These are phyloP conservation scores for Neofusicoccum umdonicola DNA, from an alignment of 2,329 filamentous ascomycete genomes.

Conservation along the genomic window DNA sequence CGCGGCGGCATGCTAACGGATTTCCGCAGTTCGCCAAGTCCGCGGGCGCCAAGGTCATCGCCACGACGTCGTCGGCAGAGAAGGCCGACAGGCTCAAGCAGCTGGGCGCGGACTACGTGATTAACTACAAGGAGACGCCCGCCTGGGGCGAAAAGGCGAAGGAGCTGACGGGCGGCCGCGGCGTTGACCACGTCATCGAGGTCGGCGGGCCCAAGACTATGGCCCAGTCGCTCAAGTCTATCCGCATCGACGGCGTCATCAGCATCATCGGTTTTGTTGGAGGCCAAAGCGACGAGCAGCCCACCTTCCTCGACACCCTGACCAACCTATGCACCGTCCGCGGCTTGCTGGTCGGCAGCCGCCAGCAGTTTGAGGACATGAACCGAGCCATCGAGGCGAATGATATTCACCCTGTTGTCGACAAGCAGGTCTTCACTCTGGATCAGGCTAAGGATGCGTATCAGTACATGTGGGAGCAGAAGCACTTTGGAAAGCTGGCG, in stretches of 20 bases:
- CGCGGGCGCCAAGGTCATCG: constrained; percentile 56
- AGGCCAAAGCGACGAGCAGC: constrained; percentile 48
- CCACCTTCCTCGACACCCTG: constrained; percentile 53
- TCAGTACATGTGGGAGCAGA: constrained; percentile 50
- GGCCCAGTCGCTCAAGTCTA: constrained; percentile 48
- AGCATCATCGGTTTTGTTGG: constrained; percentile 59
- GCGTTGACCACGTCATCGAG: constrained; percentile 64
- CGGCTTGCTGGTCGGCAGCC: constrained; percentile 57
- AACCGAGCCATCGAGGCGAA: constrained; percentile 57
- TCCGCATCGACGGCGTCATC: constrained; percentile 56
- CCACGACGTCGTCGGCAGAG: constrained; percentile 52
- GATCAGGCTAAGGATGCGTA: constrained; percentile 53
- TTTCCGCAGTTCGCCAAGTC: constrained; percentile 46
- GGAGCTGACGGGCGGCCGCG: constrained; percentile 50
- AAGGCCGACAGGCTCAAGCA: constrained; percentile 53
- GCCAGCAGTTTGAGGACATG: constrained; percentile 60
- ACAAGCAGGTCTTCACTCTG: constrained; percentile 56
- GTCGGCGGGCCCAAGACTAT: constrained; percentile 66
- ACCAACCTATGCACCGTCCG: constrained; percentile 54
- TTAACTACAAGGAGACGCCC: constrained; percentile 55
- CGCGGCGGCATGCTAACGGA: neutral
- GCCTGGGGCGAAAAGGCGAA: constrained; percentile 57
- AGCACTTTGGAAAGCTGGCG: constrained; percentile 46
- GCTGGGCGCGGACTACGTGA: constrained; percentile 55
- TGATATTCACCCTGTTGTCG: constrained; percentile 58